A percentile compares a stretch with the other conserved stretches of the same genome.
These are phyloP conservation scores for Rhynchospora tenuis DNA, from an alignment of 176 grass and related monocot genomes.

Conservation along the genomic window DNA sequence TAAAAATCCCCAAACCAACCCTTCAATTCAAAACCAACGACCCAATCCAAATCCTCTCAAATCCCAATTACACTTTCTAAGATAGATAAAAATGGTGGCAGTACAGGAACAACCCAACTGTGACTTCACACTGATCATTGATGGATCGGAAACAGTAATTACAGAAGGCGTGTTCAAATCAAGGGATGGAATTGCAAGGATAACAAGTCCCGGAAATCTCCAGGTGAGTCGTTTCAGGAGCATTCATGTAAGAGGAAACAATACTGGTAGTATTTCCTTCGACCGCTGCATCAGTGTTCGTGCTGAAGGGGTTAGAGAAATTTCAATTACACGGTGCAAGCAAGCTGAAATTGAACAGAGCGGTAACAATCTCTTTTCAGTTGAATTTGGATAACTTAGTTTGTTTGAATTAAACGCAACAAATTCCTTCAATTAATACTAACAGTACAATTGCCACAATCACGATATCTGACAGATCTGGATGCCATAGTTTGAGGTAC, in stretches of 20 bases:
- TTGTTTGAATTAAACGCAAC: neutral
- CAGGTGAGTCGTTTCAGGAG: slow-evolving; percentile 23
- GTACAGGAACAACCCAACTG: slow-evolving; percentile 28
- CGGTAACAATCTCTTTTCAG: neutral
- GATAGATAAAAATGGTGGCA: slow-evolving; percentile 13
- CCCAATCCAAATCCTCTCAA: neutral
- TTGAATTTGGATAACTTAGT: neutral
- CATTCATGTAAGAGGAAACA: slow-evolving; percentile 34
- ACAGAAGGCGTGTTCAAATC: slow-evolving; percentile 43
- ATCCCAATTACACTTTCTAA: neutral
- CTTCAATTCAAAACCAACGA: neutral
- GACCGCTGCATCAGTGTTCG: slow-evolving; percentile 31
- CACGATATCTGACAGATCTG: neutral
- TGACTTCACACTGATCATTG: slow-evolving; percentile 38
- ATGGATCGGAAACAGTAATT: slow-evolving; percentile 42
- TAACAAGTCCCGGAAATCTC: slow-evolving; percentile 37
- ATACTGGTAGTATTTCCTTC: slow-evolving; percentile 27
- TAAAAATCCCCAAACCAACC: neutral
- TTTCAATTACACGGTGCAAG: slow-evolving; percentile 40
- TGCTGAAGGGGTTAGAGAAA: slow-evolving; percentile 32
- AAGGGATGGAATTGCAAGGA: slow-evolving; percentile 31
- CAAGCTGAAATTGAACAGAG: slow-evolving; percentile 38
- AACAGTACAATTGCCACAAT: neutral
- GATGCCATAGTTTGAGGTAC: neutral
- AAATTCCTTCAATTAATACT: neutral